Evolutionary conservation across 495 filamentous ascomycete genomes (phyloP), one percentile per base, ranked within the genome.

Genomic region (Penicillium antarcticum): DNA sequence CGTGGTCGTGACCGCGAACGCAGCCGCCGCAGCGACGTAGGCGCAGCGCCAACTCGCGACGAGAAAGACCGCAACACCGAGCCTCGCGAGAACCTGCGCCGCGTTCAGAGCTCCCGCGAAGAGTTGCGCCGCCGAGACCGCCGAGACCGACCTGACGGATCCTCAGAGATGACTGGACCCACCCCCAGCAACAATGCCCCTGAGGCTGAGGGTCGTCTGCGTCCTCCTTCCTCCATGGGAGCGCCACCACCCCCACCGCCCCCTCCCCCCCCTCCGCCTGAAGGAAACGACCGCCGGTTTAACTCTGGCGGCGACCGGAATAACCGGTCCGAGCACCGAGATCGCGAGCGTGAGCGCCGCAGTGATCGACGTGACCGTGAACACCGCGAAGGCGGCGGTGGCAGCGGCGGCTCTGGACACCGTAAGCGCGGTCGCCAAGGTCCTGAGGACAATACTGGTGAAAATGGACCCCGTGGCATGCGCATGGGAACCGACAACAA

Each of bases 401-500:
- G 65, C 9, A 53, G 60, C 41, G 57, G 60, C 26, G 60, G 65
- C 14, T 53, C 62, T 42, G 57, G 62, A 3, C 69, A 72, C 42
- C 70, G 73, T 46, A 75, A 75, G 53, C 72, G 72, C 39, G 65
- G 66, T 38, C 68, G 71, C 34, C 68, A 65, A 16, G 70, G 67
- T 35, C 62, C 54, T 11, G 70, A 71, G 3, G 59, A 66, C 14
- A 55, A 51, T 16, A 34, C 58, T 19, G 65, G 63, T 24, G 71
- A 65, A 13, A 66, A 70, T 48, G 66, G 62, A 39, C 47, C 53
- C n/a, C 64, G 71, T 17, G 71, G 71, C 21, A 66, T 60, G 49
- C 56, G 73, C 9, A 69, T 67, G 52, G 69, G 70, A 18, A 63
- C 59, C 50, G 74, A 77, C 3, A 77, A 58, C 51, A 77, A 77